Evolutionary conservation across 331 rosid species (phyloP).

Genomic region (Quercus tomentella): DNA sequence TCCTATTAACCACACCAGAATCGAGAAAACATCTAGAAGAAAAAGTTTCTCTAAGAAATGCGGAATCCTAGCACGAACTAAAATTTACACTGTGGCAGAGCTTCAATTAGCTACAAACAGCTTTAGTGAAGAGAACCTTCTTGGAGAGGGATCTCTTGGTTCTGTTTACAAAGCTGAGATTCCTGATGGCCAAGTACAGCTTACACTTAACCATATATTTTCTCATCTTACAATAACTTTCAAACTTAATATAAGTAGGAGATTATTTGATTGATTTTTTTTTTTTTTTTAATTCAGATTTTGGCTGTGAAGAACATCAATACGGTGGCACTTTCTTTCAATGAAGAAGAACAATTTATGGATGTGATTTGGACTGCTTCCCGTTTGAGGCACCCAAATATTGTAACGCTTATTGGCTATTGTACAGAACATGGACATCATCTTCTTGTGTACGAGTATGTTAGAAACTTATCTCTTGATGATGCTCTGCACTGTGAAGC

Average conservation of each 20-base stretch:
- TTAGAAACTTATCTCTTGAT: constrained; percentile 57
- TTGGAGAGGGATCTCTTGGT: constrained; percentile 94
- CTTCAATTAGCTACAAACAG: constrained; percentile 71
- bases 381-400: constrained; percentile 71
- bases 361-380: constrained; percentile 68
- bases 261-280: constrained; percentile 1
- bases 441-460: constrained; percentile 62
- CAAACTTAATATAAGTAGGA: not conserved
- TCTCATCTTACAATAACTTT: not conserved
- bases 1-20: constrained; percentile 32
- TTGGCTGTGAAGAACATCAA: constrained; percentile 72
- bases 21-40: constrained; percentile 28
- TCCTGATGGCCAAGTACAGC: constrained; percentile 66
- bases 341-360: constrained; percentile 73
- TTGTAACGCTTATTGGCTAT: constrained; percentile 68
- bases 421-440: constrained; percentile 82
- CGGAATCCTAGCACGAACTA: constrained; percentile 33
- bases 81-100: constrained; percentile 59
- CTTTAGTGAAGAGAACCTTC: constrained; percentile 55
- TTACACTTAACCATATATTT: not conserved
- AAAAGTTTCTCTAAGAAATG: constrained; percentile 30
- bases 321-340: constrained; percentile 50
- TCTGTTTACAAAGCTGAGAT: constrained; percentile 78
- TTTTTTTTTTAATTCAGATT: constrained; percentile 30
- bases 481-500: constrained; percentile 56